Conservation (phyloP, 441 rosid genomes). For the Sinapis alba region DNA sequence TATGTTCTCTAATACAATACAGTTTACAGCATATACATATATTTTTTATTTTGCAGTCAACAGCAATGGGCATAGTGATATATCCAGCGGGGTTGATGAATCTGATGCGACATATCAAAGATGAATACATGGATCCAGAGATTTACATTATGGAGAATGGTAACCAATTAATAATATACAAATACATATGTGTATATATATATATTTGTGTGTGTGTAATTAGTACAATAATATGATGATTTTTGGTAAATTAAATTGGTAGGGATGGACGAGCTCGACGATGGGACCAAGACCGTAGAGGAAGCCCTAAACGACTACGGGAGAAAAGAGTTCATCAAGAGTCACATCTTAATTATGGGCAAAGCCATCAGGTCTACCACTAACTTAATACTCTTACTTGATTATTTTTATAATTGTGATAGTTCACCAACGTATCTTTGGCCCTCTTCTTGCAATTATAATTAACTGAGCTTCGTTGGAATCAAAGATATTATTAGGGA, state of each 20-base stretch:
- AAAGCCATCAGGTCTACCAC: slow-evolving; percentile 28
- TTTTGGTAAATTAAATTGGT: not conserved
- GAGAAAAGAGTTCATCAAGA: slow-evolving; percentile 39
- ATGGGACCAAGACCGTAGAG: slow-evolving; percentile 16
- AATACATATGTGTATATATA: not conserved
- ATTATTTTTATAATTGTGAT: not conserved
- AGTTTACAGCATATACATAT: no score
- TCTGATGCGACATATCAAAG: slow-evolving; percentile 34
- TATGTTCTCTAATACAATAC: no score
- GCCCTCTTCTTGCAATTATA: not conserved
- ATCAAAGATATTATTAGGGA: not conserved
- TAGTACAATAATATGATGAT: slow-evolving; percentile 9
- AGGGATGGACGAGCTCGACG: slow-evolving; percentile 40
- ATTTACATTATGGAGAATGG: slow-evolving; percentile 48
- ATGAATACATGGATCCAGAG: slow-evolving; percentile 38
- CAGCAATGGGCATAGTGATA: slow-evolving; percentile 34
- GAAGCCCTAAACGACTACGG: slow-evolving; percentile 30
- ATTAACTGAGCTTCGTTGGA: not conserved
- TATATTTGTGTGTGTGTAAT: not conserved
- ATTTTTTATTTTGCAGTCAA: slow-evolving; percentile 31
- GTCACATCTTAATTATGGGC: slow-evolving; percentile 32
- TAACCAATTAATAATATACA: not conserved
- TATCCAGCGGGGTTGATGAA: slow-evolving; percentile 31
- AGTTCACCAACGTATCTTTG: not conserved
- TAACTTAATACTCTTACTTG: not conserved